Base-by-base conservation (phyloP, 2,329 filamentous ascomycete genomes). In the Raffaelea arxii region DNA sequence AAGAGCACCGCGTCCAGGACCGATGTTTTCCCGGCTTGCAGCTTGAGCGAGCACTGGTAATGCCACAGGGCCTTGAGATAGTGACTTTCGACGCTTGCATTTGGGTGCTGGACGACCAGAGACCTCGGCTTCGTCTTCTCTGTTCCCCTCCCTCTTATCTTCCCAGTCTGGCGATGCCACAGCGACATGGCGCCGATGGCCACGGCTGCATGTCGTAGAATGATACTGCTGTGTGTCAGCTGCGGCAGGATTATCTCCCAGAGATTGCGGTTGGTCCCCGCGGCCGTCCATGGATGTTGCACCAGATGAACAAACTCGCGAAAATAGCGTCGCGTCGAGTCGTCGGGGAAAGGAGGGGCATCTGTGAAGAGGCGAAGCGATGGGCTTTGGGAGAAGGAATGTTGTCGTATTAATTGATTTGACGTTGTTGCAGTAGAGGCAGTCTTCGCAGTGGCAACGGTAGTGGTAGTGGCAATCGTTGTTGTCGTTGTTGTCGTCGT, bases 151-250 rank as follows among this genome's bases (percentile, higher is more conserved):
- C n/a, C n/a, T n/a, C n/a, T n/a, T n/a, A n/a, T n/a, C n/a, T n/a
- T n/a, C n/a, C n/a, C n/a, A n/a, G n/a, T n/a, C n/a, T n/a, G n/a
- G 19, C 42, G 42, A 36, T 43, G 25, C 42, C 42, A 44, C 27
- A 37, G 16, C 22, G 14, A 16, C 42, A 59, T 55, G 14, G 58
- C 58, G 25, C 63, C 63, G 9, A 65, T 56, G 12, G 63, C 64
- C 27, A 63, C 54, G 49, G 59, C 61, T 37, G 64, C 63, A 41
- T 61, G 60, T 9, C 58, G 58, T 10, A 67, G 56, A 3, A 62
- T 59, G 18, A 55, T 46, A 37, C 61, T 58, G n/a, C 58, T 51
- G 12, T 50, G 56, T 9, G 60, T 46, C n/a, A 67, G 55, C 7
- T 56, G 56, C 3, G 62, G 62, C 6, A 65, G 58, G 2, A 53